A percentile compares a stretch with the other conserved stretches of the same genome.
phyloP scores from a whole-genome alignment of 2,329 filamentous ascomycete species.

The Paraphoma chrysanthemicola region DNA sequence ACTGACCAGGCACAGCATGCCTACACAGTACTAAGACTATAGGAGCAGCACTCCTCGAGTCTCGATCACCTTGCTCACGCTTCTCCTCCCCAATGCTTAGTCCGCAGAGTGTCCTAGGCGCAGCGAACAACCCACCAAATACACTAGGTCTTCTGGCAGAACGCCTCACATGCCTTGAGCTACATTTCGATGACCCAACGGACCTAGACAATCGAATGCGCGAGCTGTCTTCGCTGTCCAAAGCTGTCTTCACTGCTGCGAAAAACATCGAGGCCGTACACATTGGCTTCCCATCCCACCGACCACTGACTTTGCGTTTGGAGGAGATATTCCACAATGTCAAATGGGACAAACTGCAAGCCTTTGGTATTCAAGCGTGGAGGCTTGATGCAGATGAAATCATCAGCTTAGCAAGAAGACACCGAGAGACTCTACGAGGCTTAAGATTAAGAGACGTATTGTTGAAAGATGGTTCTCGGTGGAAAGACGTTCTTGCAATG shows the following conservation, averaged over 20 bases:
- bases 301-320: constrained; percentile 63
- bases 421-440: constrained; percentile 64
- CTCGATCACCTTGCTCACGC: constrained; percentile 63
- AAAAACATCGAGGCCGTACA: constrained; percentile 68
- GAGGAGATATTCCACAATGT: constrained; percentile 69
- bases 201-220: constrained; percentile 65
- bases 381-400: constrained; percentile 67
- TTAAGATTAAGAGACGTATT: constrained; percentile 67
- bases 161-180: constrained; percentile 67
- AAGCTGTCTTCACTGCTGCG: constrained; percentile 64
- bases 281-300: constrained; percentile 67
- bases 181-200: constrained; percentile 67
- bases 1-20: constrained; percentile 55
- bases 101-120: constrained; percentile 62
- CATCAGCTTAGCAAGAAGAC: constrained; percentile 62
- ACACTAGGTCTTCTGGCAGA: constrained; percentile 60
- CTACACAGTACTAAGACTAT: constrained; percentile 67
- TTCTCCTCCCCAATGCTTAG: constrained; percentile 70
- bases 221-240: constrained; percentile 64
- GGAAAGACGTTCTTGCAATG: constrained; percentile 66
- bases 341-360: constrained; percentile 66
- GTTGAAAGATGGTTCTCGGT: constrained; percentile 65
- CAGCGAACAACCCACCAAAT: constrained; percentile 56
- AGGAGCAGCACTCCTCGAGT: constrained; percentile 62
- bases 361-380: constrained; percentile 72